phyloP scores from a whole-genome alignment of 768 basidiomycete genomes.

The Pisolithus orientalis region DNA sequence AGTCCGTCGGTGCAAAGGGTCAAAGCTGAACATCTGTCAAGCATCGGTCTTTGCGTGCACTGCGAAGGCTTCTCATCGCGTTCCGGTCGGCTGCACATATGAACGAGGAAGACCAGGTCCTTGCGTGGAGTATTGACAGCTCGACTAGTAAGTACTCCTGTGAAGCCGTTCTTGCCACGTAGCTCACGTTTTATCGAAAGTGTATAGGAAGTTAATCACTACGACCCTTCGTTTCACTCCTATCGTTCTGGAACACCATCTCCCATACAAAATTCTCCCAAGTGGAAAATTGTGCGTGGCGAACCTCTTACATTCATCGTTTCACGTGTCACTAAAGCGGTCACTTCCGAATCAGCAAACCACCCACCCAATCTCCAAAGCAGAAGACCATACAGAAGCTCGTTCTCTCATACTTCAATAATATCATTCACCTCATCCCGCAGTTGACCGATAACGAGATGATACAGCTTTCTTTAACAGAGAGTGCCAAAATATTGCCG shows the following conservation, averaged over 20 bases:
- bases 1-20: background rate
- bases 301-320: too few species aligned
- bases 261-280: conserved; percentile 76
- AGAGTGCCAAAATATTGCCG: conserved; percentile 86
- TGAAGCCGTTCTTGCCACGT: background rate
- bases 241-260: conserved; percentile 78
- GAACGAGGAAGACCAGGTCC: conserved; percentile 75
- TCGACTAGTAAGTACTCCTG: conserved; percentile 34
- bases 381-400: conserved; percentile 82
- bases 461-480: conserved; percentile 66
- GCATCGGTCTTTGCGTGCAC: conserved; percentile 79
- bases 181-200: conserved; percentile 33
- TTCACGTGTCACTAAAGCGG: background rate
- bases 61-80: conserved; percentile 80
- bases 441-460: conserved; percentile 66
- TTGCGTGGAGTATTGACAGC: conserved; percentile 85
- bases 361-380: conserved; percentile 74
- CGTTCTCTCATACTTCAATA: conserved; percentile 85
- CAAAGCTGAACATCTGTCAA: conserved; percentile 25
- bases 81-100: conserved; percentile 88
- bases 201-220: conserved; percentile 90
- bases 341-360: conserved; percentile 51
- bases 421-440: conserved; percentile 70
- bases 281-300: conserved; percentile 79
- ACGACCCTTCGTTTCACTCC: conserved; percentile 90